phyloP scores from a whole-genome alignment of 31 red algal species.

The Asparagopsis taxiformis region DNA sequence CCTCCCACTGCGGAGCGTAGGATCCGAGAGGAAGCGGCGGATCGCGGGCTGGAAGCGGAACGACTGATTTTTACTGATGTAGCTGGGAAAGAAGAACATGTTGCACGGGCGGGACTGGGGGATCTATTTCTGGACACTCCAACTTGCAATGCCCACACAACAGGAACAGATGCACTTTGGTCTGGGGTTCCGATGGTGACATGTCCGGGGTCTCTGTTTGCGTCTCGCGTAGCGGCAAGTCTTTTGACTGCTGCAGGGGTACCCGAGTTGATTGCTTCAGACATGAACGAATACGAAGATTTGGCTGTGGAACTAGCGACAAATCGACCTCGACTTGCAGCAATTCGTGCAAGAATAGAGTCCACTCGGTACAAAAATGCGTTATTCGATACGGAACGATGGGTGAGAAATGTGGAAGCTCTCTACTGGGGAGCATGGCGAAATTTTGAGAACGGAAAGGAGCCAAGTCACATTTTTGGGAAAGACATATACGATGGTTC shows the following conservation, averaged over 20 bases:
- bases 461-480: constrained; percentile 43
- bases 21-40: constrained; percentile 46
- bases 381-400: constrained; percentile 73
- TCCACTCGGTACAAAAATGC: constrained; percentile 27
- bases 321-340: constrained; percentile 13
- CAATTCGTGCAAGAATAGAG: constrained; percentile 42
- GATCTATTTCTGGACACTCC: constrained; percentile 88
- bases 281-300: constrained; percentile 70
- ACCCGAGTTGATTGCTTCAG: constrained; percentile 63
- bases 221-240: constrained; percentile 74
- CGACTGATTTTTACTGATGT: constrained; percentile 84
- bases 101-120: constrained; percentile 71
- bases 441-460: constrained; percentile 37
- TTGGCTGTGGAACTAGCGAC: constrained; percentile 68
- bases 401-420: constrained; percentile 71
- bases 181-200: constrained; percentile 83
- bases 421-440: constrained; percentile 77
- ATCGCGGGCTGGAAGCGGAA: constrained; percentile 47
- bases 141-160: constrained; percentile 84
- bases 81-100: constrained; percentile 82
- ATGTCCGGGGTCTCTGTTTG: constrained; percentile 58
- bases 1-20: constrained; percentile 67
- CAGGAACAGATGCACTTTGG: constrained; percentile 80
- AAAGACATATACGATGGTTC: constrained; percentile 51
- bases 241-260: constrained; percentile 72